Evolutionary conservation across 176 grass and related monocot genomes (phyloP), one percentile per base, ranked within the genome.

Genomic region (Echinochloa phyllopogon): DNA sequence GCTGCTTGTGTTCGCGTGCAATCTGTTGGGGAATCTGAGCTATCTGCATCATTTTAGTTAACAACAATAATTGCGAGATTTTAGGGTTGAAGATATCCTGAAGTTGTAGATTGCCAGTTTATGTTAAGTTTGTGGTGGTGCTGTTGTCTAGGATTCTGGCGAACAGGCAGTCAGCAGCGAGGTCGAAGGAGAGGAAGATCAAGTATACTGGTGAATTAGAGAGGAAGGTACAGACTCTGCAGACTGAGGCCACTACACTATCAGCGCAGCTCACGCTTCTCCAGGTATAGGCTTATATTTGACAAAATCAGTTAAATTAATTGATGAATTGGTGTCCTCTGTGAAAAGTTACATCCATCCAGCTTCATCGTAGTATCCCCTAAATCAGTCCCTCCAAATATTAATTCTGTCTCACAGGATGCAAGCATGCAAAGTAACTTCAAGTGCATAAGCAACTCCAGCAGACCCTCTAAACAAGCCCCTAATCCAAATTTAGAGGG

Each of bases 121-220:
- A 48, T 24, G 11, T 63, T 83, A 18, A 86, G 23, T 23, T 74
- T 70, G 47, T 42, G 78, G 8, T 21, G 75, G 29, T 64, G 79
- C 37, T 55, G 39, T 5, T 73, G 56, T 84, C 13, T 44, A 99
- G 97, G 90, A 96, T 99, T 87, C 90, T 99, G 74, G 97, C 97
- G 6, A 99, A 99, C 74, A 90, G 97, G 62, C 97, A 92, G 82
- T 99, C 93, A 0, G 97, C 97, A 1, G 92, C 91, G 3, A 89
- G 97, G 74, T 99, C 97, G 10, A 99, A 99, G 87, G 97, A 99
- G 74, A 94, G 94, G 92, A 99, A 99, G 88, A 88, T 89, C 74
- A 92, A 88, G 69, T 94, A 99, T 71, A 96, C 97, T 14, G 4
- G 83, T 58, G 97, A 99, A 74, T 84, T 99, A 62, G 97, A 99